Base-by-base conservation (phyloP, 495 filamentous ascomycete species). In the Parathielavia appendiculata region DNA sequence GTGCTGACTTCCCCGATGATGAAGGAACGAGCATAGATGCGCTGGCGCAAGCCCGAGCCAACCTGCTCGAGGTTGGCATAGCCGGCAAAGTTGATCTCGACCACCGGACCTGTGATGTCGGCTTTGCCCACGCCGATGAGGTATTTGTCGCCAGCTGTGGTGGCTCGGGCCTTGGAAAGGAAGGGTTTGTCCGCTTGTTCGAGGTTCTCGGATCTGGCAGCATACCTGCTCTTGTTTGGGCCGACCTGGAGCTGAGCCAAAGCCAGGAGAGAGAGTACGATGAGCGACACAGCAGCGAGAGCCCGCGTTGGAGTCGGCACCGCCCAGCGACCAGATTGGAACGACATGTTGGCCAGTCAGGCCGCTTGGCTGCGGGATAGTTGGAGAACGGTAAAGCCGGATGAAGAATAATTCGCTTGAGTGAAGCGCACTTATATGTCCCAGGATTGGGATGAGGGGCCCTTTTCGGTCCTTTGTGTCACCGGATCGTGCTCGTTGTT, bases 41-140 rank as follows among this genome's bases (percentile, higher is more conserved):
- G 81, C 70, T 96, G 90, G 51, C 90, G 84, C 22, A 97, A 74
- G 35, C 92, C 92, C 43, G 84, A 83, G 23, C 92, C 92, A 51
- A 86, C 69, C 68, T 95, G 91, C n/a, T 76, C 79, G 17, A 83
- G 68, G 69, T 86, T 81, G 30, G 92, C 91, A 73, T 95, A 95
- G 45, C 91, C 90, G 67, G 75, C 72, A 60, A 79, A 77, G 67
- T 76, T 75, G 62, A 81, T 63, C 67, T 79, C 73, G 19, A 79
- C 73, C 26, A 78, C 79, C 10, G 84, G 91, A 69, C 93, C 93
- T 35, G 93, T 98, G 60, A 98, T 89, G 72, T 98, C 93, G 13
- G 88, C 92, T 66, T 95, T 97, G 20, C 93, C 93, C 9, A 91
- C 89, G 5, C 93, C 93, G 12, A 97, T 72, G 2, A 95, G 69